Percentiles rank a stretch among this genome's conserved stretches.
Evolutionary conservation across 495 filamentous ascomycete species (phyloP).

Genomic region (Penicillium cosmopolitanum): DNA sequence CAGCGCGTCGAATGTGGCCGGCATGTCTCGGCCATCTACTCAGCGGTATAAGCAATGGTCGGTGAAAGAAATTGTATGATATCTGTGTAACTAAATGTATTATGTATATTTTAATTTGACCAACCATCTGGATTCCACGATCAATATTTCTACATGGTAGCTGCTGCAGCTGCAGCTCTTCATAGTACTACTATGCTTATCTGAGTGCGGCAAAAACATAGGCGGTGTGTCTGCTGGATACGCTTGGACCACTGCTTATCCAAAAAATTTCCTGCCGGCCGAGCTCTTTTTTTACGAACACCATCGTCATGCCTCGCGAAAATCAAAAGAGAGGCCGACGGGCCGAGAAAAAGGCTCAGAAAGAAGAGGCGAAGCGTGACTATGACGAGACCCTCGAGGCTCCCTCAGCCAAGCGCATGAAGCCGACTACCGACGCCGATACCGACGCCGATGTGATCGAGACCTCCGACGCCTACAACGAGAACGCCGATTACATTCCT

Average conservation of each 20-base stretch:
- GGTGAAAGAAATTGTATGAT: conserved; percentile 28
- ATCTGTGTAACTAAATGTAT: conserved; percentile 20
- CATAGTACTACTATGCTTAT: too few species aligned
- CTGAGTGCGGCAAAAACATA: too few species aligned
- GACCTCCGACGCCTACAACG: conserved; percentile 25
- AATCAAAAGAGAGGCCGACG: conserved; percentile 71
- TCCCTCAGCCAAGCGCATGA: conserved; percentile 42
- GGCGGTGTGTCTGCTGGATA: neutral
- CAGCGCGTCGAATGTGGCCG: conserved; percentile 89
- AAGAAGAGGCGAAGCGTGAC: conserved; percentile 48
- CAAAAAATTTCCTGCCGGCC: conserved; percentile 34
- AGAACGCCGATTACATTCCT: conserved; percentile 42
- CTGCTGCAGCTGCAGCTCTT: too few species aligned
- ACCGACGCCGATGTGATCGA: conserved; percentile 17
- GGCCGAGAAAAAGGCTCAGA: conserved; percentile 54
- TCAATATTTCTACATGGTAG: neutral
- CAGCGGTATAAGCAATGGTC: conserved; percentile 28
- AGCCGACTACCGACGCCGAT: conserved; percentile 32
- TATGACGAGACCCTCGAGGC: conserved; percentile 47
- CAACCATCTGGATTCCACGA: neutral
- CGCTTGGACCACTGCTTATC: conserved; percentile 53
- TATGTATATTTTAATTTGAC: conserved; percentile 7
- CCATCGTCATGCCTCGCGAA: conserved; percentile 53
- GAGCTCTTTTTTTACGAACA: conserved; percentile 15
- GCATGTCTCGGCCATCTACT: conserved; percentile 81